These are phyloP conservation scores for Aspergillus pseudoviridinutans DNA, from an alignment of 2,329 filamentous ascomycete species.

Conservation along the genomic window DNA sequence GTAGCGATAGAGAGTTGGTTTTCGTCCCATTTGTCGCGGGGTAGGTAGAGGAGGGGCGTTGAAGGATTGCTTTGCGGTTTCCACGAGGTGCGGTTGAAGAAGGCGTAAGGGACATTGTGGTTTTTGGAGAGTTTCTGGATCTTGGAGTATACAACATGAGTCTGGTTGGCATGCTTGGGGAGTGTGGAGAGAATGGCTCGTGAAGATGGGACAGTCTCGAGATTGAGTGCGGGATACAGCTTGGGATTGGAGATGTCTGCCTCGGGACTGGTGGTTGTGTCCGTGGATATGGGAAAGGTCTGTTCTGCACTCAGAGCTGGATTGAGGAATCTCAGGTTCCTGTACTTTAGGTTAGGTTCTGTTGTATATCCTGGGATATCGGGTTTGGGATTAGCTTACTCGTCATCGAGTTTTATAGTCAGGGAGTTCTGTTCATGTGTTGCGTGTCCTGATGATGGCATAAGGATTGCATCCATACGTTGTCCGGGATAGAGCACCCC, in stretches of 20 bases:
- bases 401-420: slow-evolving; percentile 33
- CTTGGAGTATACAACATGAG: slow-evolving; percentile 45
- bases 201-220: slow-evolving; percentile 23
- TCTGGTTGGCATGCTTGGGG: slow-evolving; percentile 32
- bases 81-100: slow-evolving; percentile 49
- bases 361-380: background rate
- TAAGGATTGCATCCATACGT: slow-evolving; percentile 41
- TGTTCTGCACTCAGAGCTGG: slow-evolving; percentile 39
- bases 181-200: slow-evolving; percentile 24
- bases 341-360: slow-evolving; percentile 8
- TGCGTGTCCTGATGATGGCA: slow-evolving; percentile 6
- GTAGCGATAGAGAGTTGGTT: slow-evolving; percentile 39
- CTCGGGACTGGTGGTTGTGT: background rate
- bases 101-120: slow-evolving; percentile 43
- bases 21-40: slow-evolving; percentile 37
- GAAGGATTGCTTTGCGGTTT: slow-evolving; percentile 34
- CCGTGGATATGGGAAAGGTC: slow-evolving; percentile 27
- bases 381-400: slow-evolving; percentile 21
- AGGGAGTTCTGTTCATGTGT: slow-evolving; percentile 13
- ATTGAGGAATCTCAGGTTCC: slow-evolving; percentile 45
- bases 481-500: slow-evolving; percentile 45
- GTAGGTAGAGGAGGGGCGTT: slow-evolving; percentile 31
- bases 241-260: background rate
- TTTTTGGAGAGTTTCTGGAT: slow-evolving; percentile 43
- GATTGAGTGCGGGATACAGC: slow-evolving; percentile 15